Percentiles rank a stretch among this genome's conserved stretches.
Conservation (phyloP, 345 rosid species). For the Eutrema japonicum region DNA sequence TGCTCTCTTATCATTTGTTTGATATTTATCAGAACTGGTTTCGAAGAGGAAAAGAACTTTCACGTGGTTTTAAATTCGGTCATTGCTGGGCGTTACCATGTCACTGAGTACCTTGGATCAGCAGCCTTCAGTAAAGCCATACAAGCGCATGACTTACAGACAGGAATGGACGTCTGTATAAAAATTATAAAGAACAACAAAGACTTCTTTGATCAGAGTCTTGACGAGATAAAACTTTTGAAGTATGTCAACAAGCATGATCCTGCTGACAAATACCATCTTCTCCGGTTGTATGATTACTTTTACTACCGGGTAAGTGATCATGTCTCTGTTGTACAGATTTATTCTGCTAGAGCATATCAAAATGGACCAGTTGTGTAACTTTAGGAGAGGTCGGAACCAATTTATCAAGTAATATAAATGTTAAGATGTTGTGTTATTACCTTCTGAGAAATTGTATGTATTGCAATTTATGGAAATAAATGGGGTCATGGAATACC, state of each 20-base stretch:
- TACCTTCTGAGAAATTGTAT: neutral
- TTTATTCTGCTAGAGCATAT: constrained; percentile 4
- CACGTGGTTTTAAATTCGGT: constrained; percentile 95
- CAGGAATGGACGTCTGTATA: constrained; percentile 98
- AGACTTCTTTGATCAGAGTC: constrained; percentile 99
- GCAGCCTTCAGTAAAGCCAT: constrained; percentile 99
- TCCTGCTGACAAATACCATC: constrained; percentile 94
- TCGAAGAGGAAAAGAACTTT: constrained; percentile 99
- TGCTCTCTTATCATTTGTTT: constrained; percentile 29
- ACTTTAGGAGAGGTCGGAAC: neutral
- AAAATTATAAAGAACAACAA: constrained; percentile 98
- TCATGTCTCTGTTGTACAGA: neutral
- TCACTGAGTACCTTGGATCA: constrained; percentile 98
- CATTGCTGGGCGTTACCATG: constrained; percentile 96
- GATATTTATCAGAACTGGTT: constrained; percentile 82
- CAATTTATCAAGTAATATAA: neutral
- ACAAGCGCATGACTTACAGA: constrained; percentile 98
- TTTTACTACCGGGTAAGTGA: constrained; percentile 90
- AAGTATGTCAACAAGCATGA: constrained; percentile 98
- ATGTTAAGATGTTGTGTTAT: neutral
- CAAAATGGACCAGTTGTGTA: neutral
- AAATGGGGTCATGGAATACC: neutral
- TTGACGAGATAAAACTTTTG: constrained; percentile 98
- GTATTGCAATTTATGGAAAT: neutral
- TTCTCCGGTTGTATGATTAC: constrained; percentile 96